Base-by-base conservation (phyloP, 2,329 filamentous ascomycete genomes). In the Exophiala mesophila region DNA sequence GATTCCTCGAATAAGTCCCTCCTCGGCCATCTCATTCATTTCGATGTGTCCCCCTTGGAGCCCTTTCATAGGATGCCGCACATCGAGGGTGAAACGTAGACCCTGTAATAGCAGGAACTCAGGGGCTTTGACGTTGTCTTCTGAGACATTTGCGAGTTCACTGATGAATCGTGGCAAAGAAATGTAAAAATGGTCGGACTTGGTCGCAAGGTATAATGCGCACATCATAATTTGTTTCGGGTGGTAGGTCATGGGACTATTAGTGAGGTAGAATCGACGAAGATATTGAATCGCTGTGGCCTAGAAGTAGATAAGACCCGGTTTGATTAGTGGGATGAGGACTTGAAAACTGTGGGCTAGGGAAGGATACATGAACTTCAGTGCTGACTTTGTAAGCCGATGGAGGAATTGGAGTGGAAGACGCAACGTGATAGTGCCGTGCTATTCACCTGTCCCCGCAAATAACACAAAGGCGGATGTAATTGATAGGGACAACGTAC, bases 191-290 rank as follows among this genome's bases (percentile, higher is more conserved):
- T 87, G 87, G 59, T 98, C 90, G 3, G 88, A 87, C 68, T 98
- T 98, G 57, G 83, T 88, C 7, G 88, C 88, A 52, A 98, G 85
- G 71, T 94, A 97, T 41, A 98, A 76, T 24, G 85, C 87, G 20
- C 88, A 92, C 60, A 89, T 87, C 61, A 94, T 81, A 54, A 97
- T 85, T 50, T 88, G 82, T 49, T 86, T 85, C 0, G 89, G 90
- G 49, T 90, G 86, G 62, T 98, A 97, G 20, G 89, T 95, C 86
- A 97, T 95, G 58, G 89, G 80, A 29, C 86, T 94, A 67, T 97
- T 95, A 59, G 85, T 90, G 26, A 95, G 77, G 69, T 97, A 98
- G 74, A 98, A 97, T 44, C 92, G 85, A 42, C 87, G 85, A 47
- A 98, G 76, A 62, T 94, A 96, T 59, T 94, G 81, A 48, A 90